Base-by-base conservation (phyloP, 768 basidiomycete genomes). In the Lenzites betulinus region DNA sequence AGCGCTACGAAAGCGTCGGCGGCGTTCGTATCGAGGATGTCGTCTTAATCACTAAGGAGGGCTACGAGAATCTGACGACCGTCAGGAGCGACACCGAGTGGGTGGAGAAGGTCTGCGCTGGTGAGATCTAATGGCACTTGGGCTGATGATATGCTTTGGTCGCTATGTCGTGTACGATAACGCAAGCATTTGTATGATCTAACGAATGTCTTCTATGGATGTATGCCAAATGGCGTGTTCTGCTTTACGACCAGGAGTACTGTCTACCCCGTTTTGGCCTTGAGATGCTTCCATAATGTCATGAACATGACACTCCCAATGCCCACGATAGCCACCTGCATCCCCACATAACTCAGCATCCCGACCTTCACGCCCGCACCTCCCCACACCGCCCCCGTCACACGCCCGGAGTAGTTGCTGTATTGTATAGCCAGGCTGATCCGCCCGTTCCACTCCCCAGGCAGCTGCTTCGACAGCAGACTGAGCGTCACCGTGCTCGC, bases 1-100 rank as follows among this genome's bases (percentile, higher is more conserved):
- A 80, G 71, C 74, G 77, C 57, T 98, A 94, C 68, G 87, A 92
- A 67, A 74, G 76, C 35, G 91, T 98, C 23, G 96, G 96, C 15
- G 96, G 95, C 0, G 90, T 98, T 2, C 77, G 95, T 51, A 95
- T 98, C 64, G 96, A 98, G 73, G 96, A 98, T 71, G 93, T 90
- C 28, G 82, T 98, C 3, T 73, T 92, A 7, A 86, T 99, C 62
- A 93, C 86, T 11, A 73, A 79, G 58, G 78, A 80, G 13, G 92
- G 92, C 7, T 84, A 81, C 66, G 87, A 93, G 76, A 96, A 95
- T 74, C 69, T 97, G 63, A 97, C 96, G 0, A 89, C 87, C 7
- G 90, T 93, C 11, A 83, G 78, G 56, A 93, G 93, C 70, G 93
- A 92, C 58, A 82, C 89, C 3, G 85, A 81, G 2, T 94, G 91